Evolutionary conservation across 257 asterid genomes (phyloP), one percentile per base, ranked within the genome.

Genomic region (Mentha longifolia): DNA sequence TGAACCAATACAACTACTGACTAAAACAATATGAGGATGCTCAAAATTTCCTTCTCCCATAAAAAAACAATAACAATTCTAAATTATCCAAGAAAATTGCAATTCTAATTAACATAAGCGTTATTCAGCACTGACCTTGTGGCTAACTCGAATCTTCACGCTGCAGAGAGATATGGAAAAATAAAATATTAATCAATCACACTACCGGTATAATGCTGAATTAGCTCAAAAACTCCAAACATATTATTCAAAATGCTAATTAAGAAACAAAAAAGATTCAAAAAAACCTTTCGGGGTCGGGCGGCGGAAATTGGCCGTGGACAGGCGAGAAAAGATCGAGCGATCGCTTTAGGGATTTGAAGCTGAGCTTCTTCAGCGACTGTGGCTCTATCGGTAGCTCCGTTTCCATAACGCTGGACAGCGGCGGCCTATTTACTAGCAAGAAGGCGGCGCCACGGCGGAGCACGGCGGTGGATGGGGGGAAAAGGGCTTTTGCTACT

Each of bases 241-340:
- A 31, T 46, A 41, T 30, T 30, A 58, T 39, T n/a, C 14, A 52
- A 80, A 2, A 61, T 68, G 45, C 45, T 42, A 11, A 42, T 2
- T 42, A 0, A 42, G 10, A 42, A 8, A 41, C 1, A 39, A 3
- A 39, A 9, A 39, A 39, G 43, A 39, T 39, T 39, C 10, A 7
- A 43, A 28, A 28, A 61, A 70, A 89, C 99, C 99, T 92, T 65
- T 85, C 89, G 8, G 86, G 75, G 50, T 95, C 97, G 52, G 93
- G 85, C 39, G 96, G 89, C 58, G 98, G 95, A 37, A 88, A 79
- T 43, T 88, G 89, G 4, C 83, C 90, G 68, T 88, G 97, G 5
- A 76, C 71, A 37, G 98, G 97, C n/a, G 99, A 86, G 81, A 95
- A 95, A 12, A 88, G 76, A 86, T 95, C 99, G 51, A 95, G 99